Evolutionary conservation across 2,329 filamentous ascomycete species (phyloP).

Genomic region (Aspergillus fructus): DNA sequence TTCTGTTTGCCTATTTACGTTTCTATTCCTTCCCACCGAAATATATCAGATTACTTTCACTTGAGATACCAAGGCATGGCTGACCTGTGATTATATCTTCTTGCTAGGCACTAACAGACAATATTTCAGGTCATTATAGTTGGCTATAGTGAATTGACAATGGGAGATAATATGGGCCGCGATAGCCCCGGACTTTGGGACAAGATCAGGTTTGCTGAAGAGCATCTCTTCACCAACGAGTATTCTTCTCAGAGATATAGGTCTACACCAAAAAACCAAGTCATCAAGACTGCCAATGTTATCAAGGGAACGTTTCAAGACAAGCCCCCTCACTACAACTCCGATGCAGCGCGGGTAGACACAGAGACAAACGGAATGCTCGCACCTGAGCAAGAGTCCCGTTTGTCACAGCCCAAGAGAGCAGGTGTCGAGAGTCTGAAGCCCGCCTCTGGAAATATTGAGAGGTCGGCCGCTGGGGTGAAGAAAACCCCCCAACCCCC

Average conservation of each 20-base stretch:
- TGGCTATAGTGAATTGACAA: neutral
- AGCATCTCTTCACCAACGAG: neutral
- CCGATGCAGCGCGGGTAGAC: neutral
- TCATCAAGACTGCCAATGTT: too few relatives aligned
- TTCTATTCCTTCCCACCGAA: neutral
- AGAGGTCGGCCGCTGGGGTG: neutral
- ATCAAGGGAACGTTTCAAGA: neutral
- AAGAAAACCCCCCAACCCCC: neutral
- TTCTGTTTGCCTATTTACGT: neutral
- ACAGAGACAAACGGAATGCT: neutral
- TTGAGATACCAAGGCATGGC: neutral
- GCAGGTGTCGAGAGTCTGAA: neutral
- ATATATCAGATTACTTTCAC: neutral
- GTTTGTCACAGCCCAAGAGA: neutral
- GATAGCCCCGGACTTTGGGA: slow-evolving; percentile 7
- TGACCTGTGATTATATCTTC: neutral
- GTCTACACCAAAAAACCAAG: neutral
- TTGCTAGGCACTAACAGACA: neutral
- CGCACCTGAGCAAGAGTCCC: neutral
- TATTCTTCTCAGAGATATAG: neutral
- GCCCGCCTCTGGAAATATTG: neutral
- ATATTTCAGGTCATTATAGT: neutral
- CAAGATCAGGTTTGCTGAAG: slow-evolving; percentile 5
- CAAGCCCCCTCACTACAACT: neutral
- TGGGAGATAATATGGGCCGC: neutral